Base-by-base conservation (phyloP, 306 rosid species). In the Trichosanthes cucumerina region DNA sequence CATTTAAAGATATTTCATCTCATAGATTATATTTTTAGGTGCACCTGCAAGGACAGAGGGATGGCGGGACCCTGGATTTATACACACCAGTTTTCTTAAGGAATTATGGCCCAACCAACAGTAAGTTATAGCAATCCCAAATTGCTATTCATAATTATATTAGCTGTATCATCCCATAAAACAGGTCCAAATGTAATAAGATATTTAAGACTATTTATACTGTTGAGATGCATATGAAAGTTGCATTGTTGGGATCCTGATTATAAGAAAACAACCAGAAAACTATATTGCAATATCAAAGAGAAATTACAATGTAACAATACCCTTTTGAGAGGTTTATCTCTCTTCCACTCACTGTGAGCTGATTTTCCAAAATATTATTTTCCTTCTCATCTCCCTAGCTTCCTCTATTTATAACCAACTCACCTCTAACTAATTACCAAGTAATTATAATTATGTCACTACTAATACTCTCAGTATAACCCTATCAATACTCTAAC, bases 21-120 rank as follows among this genome's bases (percentile, higher is more conserved):
- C 75, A 58, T 41, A 38, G 38, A 59, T 26, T 64, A 18, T 26
- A 49, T 54, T 39, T 78, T 74, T 83, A 94, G 98, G 97, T 76
- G 97, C 96, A 83, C 97, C 96, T 0, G 98, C 97, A 81, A 89
- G 92, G 54, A 90, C 97, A 31, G 95, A 89, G 53, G 98, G 97
- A 80, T 92, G 98, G 98, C 91, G 96, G 76, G 95, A 92, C 78
- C 98, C 98, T 19, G 96, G 96, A 79, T 94, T 79, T 84, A 90
- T 90, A 79, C 98, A 92, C 85, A 92, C 95, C 44, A 83, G 91
- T 83, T 94, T 94, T 82, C 84, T 94, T 74, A 94, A 86, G 85
- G 92, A 90, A 39, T 69, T 94, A 79, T 94, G 98, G 98, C 98
- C 97, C 54, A 90, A 88, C 83, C 84, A 65, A 85, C 81, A 68